Percentiles rank a stretch among this genome's conserved stretches.
phyloP scores from a whole-genome alignment of 306 rosid species.

The Quercus dentata region DNA sequence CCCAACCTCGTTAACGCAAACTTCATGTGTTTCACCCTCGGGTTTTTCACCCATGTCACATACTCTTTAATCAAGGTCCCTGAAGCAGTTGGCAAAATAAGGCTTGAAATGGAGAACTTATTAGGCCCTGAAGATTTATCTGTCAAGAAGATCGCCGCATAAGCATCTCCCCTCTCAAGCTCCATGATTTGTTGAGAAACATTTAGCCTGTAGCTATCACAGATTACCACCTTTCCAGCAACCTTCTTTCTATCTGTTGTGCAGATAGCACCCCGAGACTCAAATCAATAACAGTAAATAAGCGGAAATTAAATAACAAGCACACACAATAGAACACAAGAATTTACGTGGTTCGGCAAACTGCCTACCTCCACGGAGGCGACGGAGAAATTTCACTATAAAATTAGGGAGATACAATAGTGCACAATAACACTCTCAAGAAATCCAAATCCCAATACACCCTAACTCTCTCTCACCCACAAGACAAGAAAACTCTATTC shows the following conservation, averaged over 20 bases:
- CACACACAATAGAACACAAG: too few relatives aligned
- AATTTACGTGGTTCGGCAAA: too few relatives aligned
- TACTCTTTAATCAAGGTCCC: neutral
- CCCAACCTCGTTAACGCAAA: neutral
- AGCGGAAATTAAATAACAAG: too few relatives aligned
- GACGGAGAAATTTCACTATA: too few relatives aligned
- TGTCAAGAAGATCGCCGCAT: conserved; percentile 2
- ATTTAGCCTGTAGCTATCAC: neutral
- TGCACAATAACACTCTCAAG: too few relatives aligned
- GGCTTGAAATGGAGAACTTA: neutral
- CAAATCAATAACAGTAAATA: too few relatives aligned
- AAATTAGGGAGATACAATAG: too few relatives aligned
- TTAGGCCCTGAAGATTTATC: neutral
- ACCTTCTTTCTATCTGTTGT: conserved; percentile 5
- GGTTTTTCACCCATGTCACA: neutral
- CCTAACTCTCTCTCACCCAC: too few relatives aligned
- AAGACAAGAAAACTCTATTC: too few relatives aligned
- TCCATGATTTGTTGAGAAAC: neutral
- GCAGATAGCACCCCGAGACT: too few relatives aligned
- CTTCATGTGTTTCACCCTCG: neutral
- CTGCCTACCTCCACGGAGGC: too few relatives aligned
- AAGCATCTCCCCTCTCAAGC: neutral
- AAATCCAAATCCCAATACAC: too few relatives aligned
- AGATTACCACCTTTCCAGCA: conserved; percentile 3
- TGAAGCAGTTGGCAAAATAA: neutral